phyloP scores from a whole-genome alignment of 176 grass and related monocot genomes.

The Elymus sibiricus region DNA sequence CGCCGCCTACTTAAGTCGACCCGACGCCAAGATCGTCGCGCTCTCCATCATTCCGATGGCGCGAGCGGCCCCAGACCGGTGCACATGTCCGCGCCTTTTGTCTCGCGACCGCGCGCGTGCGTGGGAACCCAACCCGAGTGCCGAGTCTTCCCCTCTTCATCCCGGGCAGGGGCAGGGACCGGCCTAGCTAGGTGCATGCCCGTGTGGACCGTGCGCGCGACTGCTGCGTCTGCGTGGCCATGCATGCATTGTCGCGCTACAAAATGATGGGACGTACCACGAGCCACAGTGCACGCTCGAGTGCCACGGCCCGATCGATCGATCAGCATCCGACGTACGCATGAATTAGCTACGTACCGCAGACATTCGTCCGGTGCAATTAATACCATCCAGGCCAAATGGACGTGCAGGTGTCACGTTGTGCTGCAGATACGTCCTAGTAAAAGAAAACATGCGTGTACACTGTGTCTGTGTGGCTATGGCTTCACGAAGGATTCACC shows the following conservation, averaged over 20 bases:
- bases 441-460: too few species aligned
- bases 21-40: background rate
- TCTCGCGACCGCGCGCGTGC: conserved; percentile 23
- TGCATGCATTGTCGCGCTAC: conserved; percentile 15
- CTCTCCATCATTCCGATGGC: conserved; percentile 58
- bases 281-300: background rate
- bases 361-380: too few species aligned
- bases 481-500: too few species aligned
- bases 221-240: background rate
- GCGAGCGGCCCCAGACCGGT: conserved; percentile 18
- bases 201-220: background rate
- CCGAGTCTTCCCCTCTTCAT: background rate
- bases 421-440: too few species aligned
- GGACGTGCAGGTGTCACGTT: too few species aligned
- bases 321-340: background rate
- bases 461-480: too few species aligned
- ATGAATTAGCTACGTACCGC: too few species aligned
- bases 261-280: background rate
- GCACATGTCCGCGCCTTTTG: conserved; percentile 66
- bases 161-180: conserved; percentile 2
- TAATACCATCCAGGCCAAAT: too few species aligned
- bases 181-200: background rate
- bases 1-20: background rate
- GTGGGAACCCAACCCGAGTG: background rate
- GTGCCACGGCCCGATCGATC: background rate